A percentile compares a stretch with the other conserved stretches of the same genome.
phyloP scores from a whole-genome alignment of 192 early-diverging fungal species.

The Podila epigama region DNA sequence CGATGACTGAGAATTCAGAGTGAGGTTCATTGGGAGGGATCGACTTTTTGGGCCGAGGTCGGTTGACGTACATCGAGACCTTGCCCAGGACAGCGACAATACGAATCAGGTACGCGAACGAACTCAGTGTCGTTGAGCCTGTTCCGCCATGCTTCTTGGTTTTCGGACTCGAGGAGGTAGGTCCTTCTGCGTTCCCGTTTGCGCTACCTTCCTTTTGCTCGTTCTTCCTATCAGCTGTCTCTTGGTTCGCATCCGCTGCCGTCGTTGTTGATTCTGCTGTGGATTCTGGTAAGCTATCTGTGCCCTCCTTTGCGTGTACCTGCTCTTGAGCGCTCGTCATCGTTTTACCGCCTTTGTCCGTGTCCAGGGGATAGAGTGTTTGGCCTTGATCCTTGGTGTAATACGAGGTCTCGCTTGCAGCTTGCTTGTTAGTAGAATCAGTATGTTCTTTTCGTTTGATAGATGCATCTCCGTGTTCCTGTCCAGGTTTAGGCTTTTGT shows the following conservation, averaged over 20 bases:
- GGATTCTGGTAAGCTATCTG: not conserved
- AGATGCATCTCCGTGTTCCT: too few relatives aligned
- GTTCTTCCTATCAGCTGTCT: not conserved
- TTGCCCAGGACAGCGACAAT: slow-evolving; percentile 52
- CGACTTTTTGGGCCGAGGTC: slow-evolving; percentile 33
- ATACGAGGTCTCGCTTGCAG: too few relatives aligned
- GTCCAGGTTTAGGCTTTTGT: not conserved
- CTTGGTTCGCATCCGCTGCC: too few relatives aligned
- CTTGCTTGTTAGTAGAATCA: too few relatives aligned
- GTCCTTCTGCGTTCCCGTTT: too few relatives aligned
- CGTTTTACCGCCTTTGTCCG: not conserved
- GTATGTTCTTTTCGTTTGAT: too few relatives aligned
- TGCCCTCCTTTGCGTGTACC: too few relatives aligned
- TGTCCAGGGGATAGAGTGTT: not conserved
- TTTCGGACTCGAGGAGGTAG: not conserved
- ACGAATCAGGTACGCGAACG: slow-evolving; percentile 51
- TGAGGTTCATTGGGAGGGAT: slow-evolving; percentile 51
- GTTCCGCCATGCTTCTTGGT: slow-evolving; percentile 13
- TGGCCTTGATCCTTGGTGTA: not conserved
- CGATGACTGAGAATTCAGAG: slow-evolving; percentile 55
- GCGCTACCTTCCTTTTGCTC: not conserved
- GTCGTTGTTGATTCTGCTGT: not conserved
- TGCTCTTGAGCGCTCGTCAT: too few relatives aligned
- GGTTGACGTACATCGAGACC: slow-evolving; percentile 55
- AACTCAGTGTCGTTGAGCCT: slow-evolving; percentile 33